phyloP scores from a whole-genome alignment of 2,329 filamentous ascomycete species.

The Aureobasidium sp. region DNA sequence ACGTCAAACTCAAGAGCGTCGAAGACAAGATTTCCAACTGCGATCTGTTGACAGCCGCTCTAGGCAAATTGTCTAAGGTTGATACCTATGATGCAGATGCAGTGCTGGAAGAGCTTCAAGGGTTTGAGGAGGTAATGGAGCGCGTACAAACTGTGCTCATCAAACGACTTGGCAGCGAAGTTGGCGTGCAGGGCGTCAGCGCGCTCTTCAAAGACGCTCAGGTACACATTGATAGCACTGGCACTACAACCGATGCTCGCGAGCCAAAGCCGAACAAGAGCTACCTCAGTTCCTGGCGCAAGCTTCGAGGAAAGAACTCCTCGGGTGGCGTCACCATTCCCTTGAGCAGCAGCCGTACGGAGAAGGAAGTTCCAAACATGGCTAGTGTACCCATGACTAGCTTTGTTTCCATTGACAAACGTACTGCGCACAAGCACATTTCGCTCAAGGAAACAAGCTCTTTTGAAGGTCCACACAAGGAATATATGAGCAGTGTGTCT shows the following conservation, averaged over 20 bases:
- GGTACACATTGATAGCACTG: conserved; percentile 16
- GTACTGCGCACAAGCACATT: conserved; percentile 33
- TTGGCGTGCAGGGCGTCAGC: conserved; percentile 70
- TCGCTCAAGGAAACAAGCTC: conserved; percentile 42
- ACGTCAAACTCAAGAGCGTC: conserved; percentile 81
- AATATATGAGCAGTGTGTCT: conserved; percentile 87
- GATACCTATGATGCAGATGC: conserved; percentile 88
- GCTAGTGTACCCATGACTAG: conserved; percentile 54
- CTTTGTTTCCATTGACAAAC: conserved; percentile 60
- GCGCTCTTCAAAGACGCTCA: conserved; percentile 63
- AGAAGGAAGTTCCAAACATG: conserved; percentile 52
- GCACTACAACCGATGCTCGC: conserved; percentile 22
- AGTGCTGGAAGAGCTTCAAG: conserved; percentile 88
- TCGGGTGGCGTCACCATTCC: conserved; percentile 17
- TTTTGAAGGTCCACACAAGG: conserved; percentile 75
- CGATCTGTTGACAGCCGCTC: conserved; percentile 79
- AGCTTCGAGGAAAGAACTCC: conserved; percentile 83
- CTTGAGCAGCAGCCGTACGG: conserved; percentile 20
- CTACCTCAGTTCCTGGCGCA: conserved; percentile 79
- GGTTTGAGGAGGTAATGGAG: conserved; percentile 75
- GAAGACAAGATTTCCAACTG: conserved; percentile 93
- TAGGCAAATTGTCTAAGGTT: conserved; percentile 62
- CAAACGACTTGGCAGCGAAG: conserved; percentile 87
- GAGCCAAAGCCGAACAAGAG: conserved; percentile 54
- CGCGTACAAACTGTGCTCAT: conserved; percentile 67